Evolutionary conservation across 148 eudicot genomes (phyloP).

Genomic region (Nepenthes gracilis): DNA sequence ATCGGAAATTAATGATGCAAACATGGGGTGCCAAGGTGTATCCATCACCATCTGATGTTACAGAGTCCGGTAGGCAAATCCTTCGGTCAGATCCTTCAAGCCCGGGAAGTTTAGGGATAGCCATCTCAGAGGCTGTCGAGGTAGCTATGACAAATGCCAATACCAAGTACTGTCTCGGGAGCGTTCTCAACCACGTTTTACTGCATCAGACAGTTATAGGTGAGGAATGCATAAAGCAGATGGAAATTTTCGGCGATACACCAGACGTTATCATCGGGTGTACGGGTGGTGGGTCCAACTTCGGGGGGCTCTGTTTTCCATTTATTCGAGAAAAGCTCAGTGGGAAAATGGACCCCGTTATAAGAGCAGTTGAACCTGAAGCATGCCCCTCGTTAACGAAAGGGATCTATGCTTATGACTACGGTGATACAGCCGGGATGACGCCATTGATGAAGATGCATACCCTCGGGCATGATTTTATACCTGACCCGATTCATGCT

Average conservation of each 20-base stretch:
- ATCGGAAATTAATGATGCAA: constrained; percentile 93
- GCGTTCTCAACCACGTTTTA: constrained; percentile 91
- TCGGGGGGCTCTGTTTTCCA: constrained; percentile 84
- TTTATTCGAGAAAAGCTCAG: constrained; percentile 73
- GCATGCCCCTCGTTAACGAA: constrained; percentile 92
- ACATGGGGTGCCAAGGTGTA: constrained; percentile 96
- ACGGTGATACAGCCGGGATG: constrained; percentile 92
- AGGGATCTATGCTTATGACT: constrained; percentile 92
- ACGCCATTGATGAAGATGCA: constrained; percentile 98
- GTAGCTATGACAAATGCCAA: constrained; percentile 56
- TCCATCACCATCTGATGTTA: constrained; percentile 81
- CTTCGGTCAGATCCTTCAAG: constrained; percentile 59
- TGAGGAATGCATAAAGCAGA: constrained; percentile 89
- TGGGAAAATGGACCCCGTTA: constrained; percentile 77
- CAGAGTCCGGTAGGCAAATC: constrained; percentile 63
- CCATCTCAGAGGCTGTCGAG: constrained; percentile 95
- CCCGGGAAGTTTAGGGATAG: constrained; percentile 94
- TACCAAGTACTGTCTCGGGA: constrained; percentile 87
- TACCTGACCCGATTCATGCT: constrained; percentile 97
- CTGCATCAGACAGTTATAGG: constrained; percentile 93
- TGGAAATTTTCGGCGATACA: constrained; percentile 86
- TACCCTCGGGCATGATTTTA: constrained; percentile 91
- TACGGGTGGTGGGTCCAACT: constrained; percentile 95
- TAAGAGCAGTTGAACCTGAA: constrained; percentile 83
- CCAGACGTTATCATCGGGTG: constrained; percentile 94